Conservation (phyloP, 768 basidiomycete genomes). For the Boletales sp. region DNA sequence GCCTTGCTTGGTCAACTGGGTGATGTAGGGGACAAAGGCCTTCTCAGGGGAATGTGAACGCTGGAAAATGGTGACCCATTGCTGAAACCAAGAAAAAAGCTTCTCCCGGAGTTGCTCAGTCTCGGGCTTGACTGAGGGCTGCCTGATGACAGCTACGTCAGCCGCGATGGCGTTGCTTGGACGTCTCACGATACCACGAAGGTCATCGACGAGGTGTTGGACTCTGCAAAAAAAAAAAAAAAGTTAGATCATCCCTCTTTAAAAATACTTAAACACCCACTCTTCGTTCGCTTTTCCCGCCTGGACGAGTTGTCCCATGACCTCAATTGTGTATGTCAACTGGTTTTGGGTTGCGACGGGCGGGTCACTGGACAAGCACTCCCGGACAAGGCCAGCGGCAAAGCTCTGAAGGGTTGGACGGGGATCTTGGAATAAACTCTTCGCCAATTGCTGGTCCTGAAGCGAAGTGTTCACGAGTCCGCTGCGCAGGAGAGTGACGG, state of each 20-base stretch:
- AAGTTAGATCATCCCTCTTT: not conserved
- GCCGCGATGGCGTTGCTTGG: constrained; percentile 37
- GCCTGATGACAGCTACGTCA: constrained; percentile 37
- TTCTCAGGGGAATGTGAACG: constrained; percentile 89
- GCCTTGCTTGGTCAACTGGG: constrained; percentile 94
- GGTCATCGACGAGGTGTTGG: constrained; percentile 72
- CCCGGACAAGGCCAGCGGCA: constrained; percentile 77
- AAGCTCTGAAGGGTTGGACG: constrained; percentile 77
- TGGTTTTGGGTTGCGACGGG: constrained; percentile 78
- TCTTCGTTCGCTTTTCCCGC: constrained; percentile 80
- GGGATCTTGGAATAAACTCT: constrained; percentile 75
- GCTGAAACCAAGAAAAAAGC: constrained; percentile 78
- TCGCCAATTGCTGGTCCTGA: constrained; percentile 89
- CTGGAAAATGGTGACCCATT: constrained; percentile 96
- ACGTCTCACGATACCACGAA: constrained; percentile 60
- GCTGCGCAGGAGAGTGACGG: constrained; percentile 81
- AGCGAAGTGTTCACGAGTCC: constrained; percentile 73
- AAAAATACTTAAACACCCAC: constrained; percentile 44
- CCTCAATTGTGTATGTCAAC: constrained; percentile 76
- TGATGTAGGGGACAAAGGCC: constrained; percentile 94
- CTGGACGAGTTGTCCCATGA: constrained; percentile 70
- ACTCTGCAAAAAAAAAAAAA: constrained; percentile 42
- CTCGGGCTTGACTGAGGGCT: constrained; percentile 61
- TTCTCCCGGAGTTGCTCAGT: constrained; percentile 74
- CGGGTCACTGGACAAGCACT: constrained; percentile 78